phyloP scores from a whole-genome alignment of 148 eudicot species.

The Heliosperma pusillum region DNA sequence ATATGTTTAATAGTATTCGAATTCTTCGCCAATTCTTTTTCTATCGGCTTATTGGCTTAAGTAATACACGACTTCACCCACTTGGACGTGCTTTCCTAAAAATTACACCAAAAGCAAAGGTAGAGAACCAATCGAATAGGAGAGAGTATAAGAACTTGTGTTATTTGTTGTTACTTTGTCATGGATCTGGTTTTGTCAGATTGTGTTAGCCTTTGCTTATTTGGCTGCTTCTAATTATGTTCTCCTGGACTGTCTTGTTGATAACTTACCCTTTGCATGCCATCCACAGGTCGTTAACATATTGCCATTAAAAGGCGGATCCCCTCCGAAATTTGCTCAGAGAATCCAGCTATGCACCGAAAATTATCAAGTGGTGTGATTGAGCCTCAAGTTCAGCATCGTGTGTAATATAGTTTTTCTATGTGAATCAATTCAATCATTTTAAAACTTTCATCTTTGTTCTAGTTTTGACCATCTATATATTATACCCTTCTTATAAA shows the following conservation, averaged over 20 bases:
- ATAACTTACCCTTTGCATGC: not conserved
- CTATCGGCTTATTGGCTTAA: too few relatives aligned
- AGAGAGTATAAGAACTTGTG: not conserved
- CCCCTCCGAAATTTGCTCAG: conserved; percentile 74
- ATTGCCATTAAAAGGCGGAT: conserved; percentile 73
- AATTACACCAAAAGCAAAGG: too few relatives aligned
- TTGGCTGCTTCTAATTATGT: not conserved
- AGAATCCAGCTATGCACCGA: conserved; percentile 65
- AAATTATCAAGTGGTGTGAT: conserved; percentile 77
- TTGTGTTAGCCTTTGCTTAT: not conserved
- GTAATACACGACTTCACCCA: too few relatives aligned
- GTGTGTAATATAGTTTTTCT: not conserved
- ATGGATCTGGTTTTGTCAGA: not conserved
- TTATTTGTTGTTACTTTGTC: not conserved
- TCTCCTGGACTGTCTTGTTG: not conserved
- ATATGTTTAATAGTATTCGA: too few relatives aligned
- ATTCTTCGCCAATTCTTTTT: too few relatives aligned
- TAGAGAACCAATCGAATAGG: too few relatives aligned
- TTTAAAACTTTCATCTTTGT: not conserved
- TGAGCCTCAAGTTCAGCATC: conserved; percentile 6
- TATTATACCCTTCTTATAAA: not conserved
- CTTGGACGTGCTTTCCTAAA: too few relatives aligned
- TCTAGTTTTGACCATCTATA: not conserved
- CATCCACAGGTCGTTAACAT: conserved; percentile 56
- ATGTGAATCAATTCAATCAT: conserved; percentile 7